These are phyloP conservation scores for Colletotrichum tabaci DNA, from an alignment of 2,329 filamentous ascomycete species.

Conservation along the genomic window DNA sequence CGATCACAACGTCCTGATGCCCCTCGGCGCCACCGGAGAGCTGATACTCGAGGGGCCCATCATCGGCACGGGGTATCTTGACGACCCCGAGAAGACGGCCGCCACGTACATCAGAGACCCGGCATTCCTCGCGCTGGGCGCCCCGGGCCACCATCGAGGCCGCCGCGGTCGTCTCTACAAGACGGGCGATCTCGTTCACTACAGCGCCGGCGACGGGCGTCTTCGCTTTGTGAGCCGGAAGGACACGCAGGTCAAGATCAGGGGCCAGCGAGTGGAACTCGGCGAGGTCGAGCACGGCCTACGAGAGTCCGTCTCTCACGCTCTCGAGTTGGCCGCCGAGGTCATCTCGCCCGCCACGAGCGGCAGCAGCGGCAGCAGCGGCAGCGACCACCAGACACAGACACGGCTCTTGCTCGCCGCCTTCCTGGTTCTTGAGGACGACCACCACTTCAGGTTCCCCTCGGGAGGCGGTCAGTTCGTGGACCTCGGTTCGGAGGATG, in stretches of 20 bases:
- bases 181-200: constrained; percentile 46
- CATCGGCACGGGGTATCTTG: constrained; percentile 11
- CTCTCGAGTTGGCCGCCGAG: not conserved
- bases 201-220: constrained; percentile 44
- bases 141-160: constrained; percentile 42
- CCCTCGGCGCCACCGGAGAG: constrained; percentile 45
- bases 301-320: not conserved
- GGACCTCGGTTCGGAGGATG: not conserved
- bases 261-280: constrained; percentile 52
- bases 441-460: not conserved
- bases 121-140: constrained; percentile 43
- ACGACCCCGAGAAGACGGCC: constrained; percentile 9
- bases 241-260: constrained; percentile 51
- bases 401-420: not conserved
- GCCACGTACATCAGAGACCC: constrained; percentile 23
- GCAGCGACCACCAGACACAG: too few species aligned
- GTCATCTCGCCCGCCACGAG: not conserved
- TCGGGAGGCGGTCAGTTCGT: not conserved
- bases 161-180: constrained; percentile 43
- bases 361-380: too few species aligned
- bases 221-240: constrained; percentile 48
- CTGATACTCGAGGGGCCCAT: constrained; percentile 43
- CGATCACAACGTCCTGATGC: constrained; percentile 42
- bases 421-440: not conserved
- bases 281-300: constrained; percentile 48